Evolutionary conservation across 73 alveolate genomes (phyloP), one percentile per base, ranked within the genome.

Genomic region (Symbiodinium natans): DNA sequence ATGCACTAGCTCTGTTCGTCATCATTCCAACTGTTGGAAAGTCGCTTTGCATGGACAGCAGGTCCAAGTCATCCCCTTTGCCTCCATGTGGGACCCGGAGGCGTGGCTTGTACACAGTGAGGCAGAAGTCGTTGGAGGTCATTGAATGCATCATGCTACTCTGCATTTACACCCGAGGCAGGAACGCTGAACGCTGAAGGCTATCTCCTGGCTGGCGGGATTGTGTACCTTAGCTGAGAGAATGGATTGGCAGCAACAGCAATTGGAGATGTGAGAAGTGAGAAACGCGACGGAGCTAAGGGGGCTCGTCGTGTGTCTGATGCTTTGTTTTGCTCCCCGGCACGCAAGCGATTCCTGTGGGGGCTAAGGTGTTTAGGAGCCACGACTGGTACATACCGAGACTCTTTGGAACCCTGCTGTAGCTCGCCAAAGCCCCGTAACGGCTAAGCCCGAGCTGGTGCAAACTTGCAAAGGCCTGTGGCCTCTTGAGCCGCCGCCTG

Each of bases 51-150:
- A 9, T 46, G 59, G 59, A 46, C 6, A 46, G 11, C 19, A 63
- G 80, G 80, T 63, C 38, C 80, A 63, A n/a, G 33, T 63, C 38
- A 63, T 63, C 80, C 80, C 80, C 36, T 63, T 63, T 29, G 36
- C 19, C 15, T 23, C 80, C 38, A 63, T 63, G 80, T 63, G 80
- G 80, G 80, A 63, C 80, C 80, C 80, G 33, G 80, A 63, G 80
- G 80, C 80, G 38, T 29, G 19, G 80, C 11, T 9, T 46, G 13
- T 6, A 46, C 59, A 13, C 59, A 13, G 13, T 9, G 59, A 9
- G 59, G 59, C 6, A 46, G 59, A 9, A 46, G 59, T 46, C 59
- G 13, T 9, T 46, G 59, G 59, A 46, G 13, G 59, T 13, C 59
- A 46, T 13, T 6, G 13, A 6, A 46, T 46, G 13, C 13, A 46